phyloP scores from a whole-genome alignment of 73 alveolate species.

The Vitrella brassicaformis region DNA sequence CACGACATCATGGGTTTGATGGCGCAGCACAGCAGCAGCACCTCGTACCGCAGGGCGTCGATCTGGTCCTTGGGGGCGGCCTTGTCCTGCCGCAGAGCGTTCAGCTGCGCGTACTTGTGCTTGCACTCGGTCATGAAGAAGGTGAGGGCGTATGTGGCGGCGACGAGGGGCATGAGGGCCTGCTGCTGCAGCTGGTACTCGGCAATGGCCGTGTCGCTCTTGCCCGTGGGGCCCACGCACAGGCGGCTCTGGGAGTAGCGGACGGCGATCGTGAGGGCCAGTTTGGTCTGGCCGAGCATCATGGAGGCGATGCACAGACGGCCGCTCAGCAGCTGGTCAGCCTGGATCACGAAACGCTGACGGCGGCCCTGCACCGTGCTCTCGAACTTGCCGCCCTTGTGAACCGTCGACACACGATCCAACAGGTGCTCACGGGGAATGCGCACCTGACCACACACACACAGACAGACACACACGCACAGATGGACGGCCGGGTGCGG shows the following conservation, averaged over 20 bases:
- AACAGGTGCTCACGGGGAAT: conserved; percentile 44
- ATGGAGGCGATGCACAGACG: conserved; percentile 51
- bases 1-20: conserved; percentile 50
- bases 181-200: conserved; percentile 42
- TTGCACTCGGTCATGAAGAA: conserved; percentile 32
- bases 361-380: conserved; percentile 30
- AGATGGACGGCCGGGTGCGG: too few relatives aligned
- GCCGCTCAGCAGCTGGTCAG: conserved; percentile 53
- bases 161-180: conserved; percentile 47
- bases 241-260: conserved; percentile 30
- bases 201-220: conserved; percentile 50
- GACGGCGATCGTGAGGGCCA: conserved; percentile 34
- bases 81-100: conserved; percentile 1
- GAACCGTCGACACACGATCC: conserved; percentile 44
- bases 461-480: too few relatives aligned
- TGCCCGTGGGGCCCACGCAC: conserved; percentile 45
- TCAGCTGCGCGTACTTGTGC: conserved; percentile 36
- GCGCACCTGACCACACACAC: conserved; percentile 43
- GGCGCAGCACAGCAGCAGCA: conserved; percentile 49
- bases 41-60: conserved; percentile 11
- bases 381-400: conserved; percentile 34
- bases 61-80: neutral
- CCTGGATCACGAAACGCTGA: conserved; percentile 48
- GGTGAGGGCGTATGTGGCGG: conserved; percentile 38
- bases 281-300: conserved; percentile 34